These are phyloP conservation scores for Irpex rosettiformis DNA, from an alignment of 1,284 basidiomycete species.

Conservation along the genomic window DNA sequence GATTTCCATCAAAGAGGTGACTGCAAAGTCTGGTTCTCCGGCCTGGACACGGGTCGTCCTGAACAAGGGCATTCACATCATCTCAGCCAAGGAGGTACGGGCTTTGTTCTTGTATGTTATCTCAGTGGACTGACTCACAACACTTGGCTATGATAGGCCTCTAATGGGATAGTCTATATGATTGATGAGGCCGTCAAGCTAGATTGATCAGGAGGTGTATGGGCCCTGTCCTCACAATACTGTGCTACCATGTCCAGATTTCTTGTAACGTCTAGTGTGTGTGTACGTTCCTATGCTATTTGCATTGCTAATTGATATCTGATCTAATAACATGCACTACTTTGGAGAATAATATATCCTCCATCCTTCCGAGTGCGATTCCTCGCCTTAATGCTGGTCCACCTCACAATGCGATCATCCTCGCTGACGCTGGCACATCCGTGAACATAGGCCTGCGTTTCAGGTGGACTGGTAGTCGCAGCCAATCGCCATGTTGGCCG, in stretches of 20 bases:
- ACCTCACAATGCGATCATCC: neutral
- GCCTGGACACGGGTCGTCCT: slow-evolving; percentile 58
- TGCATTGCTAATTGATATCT: neutral
- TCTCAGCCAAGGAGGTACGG: slow-evolving; percentile 53
- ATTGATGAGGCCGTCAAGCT: slow-evolving; percentile 59
- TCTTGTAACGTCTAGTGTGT: slow-evolving; percentile 6
- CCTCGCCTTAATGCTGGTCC: neutral
- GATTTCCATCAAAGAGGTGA: slow-evolving; percentile 44
- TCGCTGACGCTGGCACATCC: neutral
- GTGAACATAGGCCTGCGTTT: neutral
- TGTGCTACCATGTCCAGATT: neutral
- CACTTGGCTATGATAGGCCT: slow-evolving; percentile 41
- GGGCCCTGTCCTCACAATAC: slow-evolving; percentile 1
- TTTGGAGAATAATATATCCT: neutral
- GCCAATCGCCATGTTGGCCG: slow-evolving; percentile 6
- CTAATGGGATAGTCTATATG: slow-evolving; percentile 68
- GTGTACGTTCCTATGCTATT: slow-evolving; percentile 2
- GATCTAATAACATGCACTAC: neutral
- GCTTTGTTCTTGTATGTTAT: slow-evolving; percentile 12
- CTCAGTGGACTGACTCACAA: slow-evolving; percentile 1
- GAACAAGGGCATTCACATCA: slow-evolving; percentile 49
- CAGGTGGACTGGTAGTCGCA: neutral
- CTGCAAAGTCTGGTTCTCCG: slow-evolving; percentile 33
- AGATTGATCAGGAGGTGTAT: slow-evolving; percentile 25
- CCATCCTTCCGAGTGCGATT: neutral